Evolutionary conservation across 345 rosid species (phyloP).

Genomic region (Streptanthus diversifolius): DNA sequence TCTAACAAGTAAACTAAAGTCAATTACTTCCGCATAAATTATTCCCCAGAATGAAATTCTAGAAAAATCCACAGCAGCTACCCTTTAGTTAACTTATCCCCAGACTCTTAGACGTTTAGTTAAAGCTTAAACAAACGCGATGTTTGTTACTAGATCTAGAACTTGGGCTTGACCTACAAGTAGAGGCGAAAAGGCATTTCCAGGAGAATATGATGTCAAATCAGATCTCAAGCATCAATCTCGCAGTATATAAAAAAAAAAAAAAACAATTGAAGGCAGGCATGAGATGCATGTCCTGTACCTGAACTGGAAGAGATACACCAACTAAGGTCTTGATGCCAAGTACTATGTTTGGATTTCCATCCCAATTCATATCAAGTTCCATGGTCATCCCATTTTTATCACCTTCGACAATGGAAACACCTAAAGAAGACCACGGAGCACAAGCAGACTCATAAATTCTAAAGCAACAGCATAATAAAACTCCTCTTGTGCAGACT

Average conservation of each 20-base stretch:
- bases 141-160: not conserved
- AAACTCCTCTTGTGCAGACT: not conserved
- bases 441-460: conserved; percentile 19
- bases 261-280: not conserved
- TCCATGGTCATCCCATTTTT: conserved; percentile 69
- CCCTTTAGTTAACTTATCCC: not conserved
- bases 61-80: not conserved
- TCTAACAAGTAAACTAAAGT: not conserved
- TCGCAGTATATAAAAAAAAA: not conserved
- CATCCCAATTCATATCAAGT: conserved; percentile 98
- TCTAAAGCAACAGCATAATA: not conserved
- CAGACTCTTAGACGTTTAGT: not conserved
- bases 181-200: not conserved
- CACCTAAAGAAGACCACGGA: conserved; percentile 46
- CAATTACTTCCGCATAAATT: not conserved
- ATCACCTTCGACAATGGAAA: conserved; percentile 66
- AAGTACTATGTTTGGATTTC: conserved; percentile 79
- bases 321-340: conserved; percentile 86
- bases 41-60: not conserved
- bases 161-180: not conserved
- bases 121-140: not conserved
- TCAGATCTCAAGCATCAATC: conserved; percentile 6
- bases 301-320: conserved; percentile 86
- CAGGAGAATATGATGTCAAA: not conserved
- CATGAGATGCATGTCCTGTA: conserved; percentile 22